These are phyloP conservation scores for Diplotaxis tenuifolia DNA, from an alignment of 345 rosid species.

Conservation along the genomic window DNA sequence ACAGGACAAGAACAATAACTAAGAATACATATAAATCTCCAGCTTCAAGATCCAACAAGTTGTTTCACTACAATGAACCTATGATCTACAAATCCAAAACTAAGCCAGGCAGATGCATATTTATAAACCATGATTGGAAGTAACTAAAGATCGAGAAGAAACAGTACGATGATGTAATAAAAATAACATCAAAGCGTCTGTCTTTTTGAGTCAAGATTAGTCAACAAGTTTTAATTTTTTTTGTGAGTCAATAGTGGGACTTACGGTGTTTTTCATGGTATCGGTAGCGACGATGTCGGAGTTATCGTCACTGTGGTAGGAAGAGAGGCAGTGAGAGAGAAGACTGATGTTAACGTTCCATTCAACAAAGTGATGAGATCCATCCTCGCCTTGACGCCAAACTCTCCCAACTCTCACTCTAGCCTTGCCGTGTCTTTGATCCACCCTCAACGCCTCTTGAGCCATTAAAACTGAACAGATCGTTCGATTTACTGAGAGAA, in stretches of 20 bases:
- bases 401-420: conserved; percentile 84
- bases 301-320: conserved; percentile 68
- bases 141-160: neutral
- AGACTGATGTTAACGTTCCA: conserved; percentile 78
- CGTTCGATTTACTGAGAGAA: neutral
- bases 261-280: conserved; percentile 88
- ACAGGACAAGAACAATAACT: too few relatives aligned
- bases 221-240: neutral
- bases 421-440: conserved; percentile 88
- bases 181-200: neutral
- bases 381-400: conserved; percentile 56
- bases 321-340: conserved; percentile 67
- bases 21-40: neutral
- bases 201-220: neutral
- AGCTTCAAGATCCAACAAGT: neutral
- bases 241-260: neutral
- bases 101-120: neutral
- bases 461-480: conserved; percentile 40
- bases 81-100: neutral
- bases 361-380: conserved; percentile 63
- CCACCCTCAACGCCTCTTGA: conserved; percentile 47
- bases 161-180: neutral
- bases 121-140: neutral
- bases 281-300: conserved; percentile 93
- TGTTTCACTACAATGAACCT: neutral